Percentiles rank a stretch among this genome's conserved stretches.
phyloP scores from a whole-genome alignment of 225 moss, liverwort and hornwort genomes.

The Marchantia polymorpha region DNA sequence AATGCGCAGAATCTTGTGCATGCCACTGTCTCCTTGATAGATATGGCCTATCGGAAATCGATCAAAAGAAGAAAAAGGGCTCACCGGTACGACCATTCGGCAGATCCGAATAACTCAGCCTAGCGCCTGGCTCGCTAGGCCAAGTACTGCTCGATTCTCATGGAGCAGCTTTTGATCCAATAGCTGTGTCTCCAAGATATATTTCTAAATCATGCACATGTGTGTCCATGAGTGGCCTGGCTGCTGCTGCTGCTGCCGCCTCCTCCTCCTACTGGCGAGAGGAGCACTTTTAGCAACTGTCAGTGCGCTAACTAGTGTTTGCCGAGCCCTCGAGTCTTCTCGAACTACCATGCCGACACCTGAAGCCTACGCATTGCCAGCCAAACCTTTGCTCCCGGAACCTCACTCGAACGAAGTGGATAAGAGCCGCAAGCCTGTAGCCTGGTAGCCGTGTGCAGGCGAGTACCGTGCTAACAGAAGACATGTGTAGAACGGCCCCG shows the following conservation, averaged over 20 bases:
- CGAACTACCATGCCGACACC: background rate
- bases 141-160: background rate
- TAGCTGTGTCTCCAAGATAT: background rate
- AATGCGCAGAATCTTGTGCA: background rate
- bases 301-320: background rate
- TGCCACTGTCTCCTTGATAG: background rate
- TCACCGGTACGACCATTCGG: background rate
- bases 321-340: background rate
- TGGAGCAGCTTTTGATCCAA: background rate
- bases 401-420: too few species aligned
- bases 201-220: conserved; percentile 5
- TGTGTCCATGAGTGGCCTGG: background rate
- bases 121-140: background rate
- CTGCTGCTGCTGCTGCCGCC: background rate
- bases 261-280: too few species aligned
- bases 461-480: too few species aligned
- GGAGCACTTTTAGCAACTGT: conserved; percentile 2
- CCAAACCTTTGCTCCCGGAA: background rate
- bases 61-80: background rate
- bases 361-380: background rate
- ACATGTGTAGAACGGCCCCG: too few species aligned
- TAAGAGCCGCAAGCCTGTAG: too few species aligned
- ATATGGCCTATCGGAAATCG: background rate
- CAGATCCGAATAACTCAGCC: background rate
- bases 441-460: too few species aligned